Conservation (phyloP, 345 rosid genomes). For the Hypericum perforatum region DNA sequence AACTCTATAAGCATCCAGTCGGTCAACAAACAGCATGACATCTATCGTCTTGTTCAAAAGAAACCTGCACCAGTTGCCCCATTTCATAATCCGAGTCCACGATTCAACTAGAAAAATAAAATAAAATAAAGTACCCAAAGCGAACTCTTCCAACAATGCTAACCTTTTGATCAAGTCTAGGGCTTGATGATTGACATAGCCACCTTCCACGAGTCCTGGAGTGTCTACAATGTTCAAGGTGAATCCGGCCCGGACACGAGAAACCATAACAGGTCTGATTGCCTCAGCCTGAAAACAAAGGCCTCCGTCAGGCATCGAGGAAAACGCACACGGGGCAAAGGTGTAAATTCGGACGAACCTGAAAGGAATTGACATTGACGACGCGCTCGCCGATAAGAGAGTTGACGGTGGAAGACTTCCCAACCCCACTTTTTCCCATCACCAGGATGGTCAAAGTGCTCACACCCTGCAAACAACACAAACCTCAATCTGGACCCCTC, state of each 20-base stretch:
- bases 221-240: slow-evolving; percentile 68
- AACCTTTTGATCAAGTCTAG: slow-evolving; percentile 67
- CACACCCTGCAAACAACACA: slow-evolving; percentile 33
- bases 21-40: slow-evolving; percentile 67
- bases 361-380: slow-evolving; percentile 63
- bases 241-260: slow-evolving; percentile 66
- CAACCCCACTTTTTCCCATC: slow-evolving; percentile 90
- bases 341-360: slow-evolving; percentile 37
- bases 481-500: too few species aligned
- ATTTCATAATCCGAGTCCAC: neutral
- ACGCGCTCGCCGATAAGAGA: slow-evolving; percentile 68
- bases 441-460: slow-evolving; percentile 65
- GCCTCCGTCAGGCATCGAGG: slow-evolving; percentile 2
- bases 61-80: slow-evolving; percentile 36
- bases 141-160: slow-evolving; percentile 5
- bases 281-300: slow-evolving; percentile 39
- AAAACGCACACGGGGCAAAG: neutral
- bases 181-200: slow-evolving; percentile 69
- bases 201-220: slow-evolving; percentile 82
- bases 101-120: neutral
- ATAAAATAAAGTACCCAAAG: neutral
- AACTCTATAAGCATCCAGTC: slow-evolving; percentile 74
- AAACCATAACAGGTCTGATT: slow-evolving; percentile 63
- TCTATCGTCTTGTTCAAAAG: slow-evolving; percentile 65
- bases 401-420: slow-evolving; percentile 79